Base-by-base conservation (phyloP, 306 rosid genomes). In the Cucumis cinereus region DNA sequence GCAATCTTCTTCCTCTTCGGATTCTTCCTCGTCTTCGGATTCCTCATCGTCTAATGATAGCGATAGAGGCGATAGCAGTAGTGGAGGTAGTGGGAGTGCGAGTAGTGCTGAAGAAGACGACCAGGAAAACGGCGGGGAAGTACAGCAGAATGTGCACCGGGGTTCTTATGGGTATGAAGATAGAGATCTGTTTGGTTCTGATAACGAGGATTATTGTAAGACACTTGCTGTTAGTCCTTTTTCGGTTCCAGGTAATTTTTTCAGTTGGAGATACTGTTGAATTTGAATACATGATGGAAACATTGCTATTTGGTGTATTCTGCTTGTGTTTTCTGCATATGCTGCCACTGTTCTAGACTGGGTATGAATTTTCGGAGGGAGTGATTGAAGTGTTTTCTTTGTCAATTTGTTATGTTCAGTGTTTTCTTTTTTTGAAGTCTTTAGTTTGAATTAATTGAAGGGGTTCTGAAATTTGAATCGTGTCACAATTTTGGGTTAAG, bases 141-240 rank as follows among this genome's bases (percentile, higher is more conserved):
- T 78, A 30, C 87, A 80, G 66, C 57, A 67, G 45, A 76, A 77
- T 43, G 77, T 53, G 45, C 69, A 47, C 43, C 79, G 56, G 53
- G 81, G 60, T 28, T 7, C 47, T 73, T 19, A 13, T 58, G 85
- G 82, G 28, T 41, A 50, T 7, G 92, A 92, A 8, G 91, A 88
- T 7, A 90, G 80, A 66, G 99, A 94, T 88, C 95, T 94, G 13
- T 94, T 94, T 79, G 93, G 89, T 26, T 92, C 97, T 52, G 99
- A 94, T 76, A 90, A 90, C 59, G 97, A 94, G 81, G 96, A 85
- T 77, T 94, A 84, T 81, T 83, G 85, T 74, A 92, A 92, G 88
- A 89, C 99, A 83, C 86, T 76, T 58, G 92, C 90, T 28, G 77
- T 58, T 82, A 94, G 96, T 77, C 95, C 99, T 59, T 79, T 11